Evolutionary conservation across 2,329 filamentous ascomycete species (phyloP).

Genomic region (Chaetomium olivaceum): DNA sequence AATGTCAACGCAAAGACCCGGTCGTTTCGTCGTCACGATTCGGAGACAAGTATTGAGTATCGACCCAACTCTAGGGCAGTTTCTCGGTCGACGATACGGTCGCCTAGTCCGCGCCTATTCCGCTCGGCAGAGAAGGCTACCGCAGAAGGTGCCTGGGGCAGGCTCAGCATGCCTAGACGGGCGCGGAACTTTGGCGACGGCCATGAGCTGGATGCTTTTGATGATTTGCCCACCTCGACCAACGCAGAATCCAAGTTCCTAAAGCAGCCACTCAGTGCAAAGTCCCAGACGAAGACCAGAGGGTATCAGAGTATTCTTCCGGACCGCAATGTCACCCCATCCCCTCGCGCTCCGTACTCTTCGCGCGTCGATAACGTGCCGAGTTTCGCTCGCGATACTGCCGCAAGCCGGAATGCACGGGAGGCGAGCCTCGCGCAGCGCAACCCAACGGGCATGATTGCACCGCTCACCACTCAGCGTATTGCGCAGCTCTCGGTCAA

Average conservation of each 20-base stretch:
- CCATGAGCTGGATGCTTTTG: conserved; percentile 87
- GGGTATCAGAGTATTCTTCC: conserved; percentile 56
- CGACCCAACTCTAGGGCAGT: conserved; percentile 59
- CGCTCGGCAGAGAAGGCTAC: conserved; percentile 44
- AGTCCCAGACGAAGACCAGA: conserved; percentile 59
- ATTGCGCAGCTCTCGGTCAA: conserved; percentile 55
- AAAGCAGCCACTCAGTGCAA: conserved; percentile 73
- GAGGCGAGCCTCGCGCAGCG: conserved; percentile 64
- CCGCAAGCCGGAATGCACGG: conserved; percentile 64
- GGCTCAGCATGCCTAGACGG: conserved; percentile 71
- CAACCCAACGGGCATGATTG: conserved; percentile 55
- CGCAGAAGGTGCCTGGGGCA: conserved; percentile 58
- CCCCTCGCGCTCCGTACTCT: conserved; percentile 56
- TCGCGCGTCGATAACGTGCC: conserved; percentile 59
- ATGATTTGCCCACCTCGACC: conserved; percentile 87
- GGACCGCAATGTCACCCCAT: conserved; percentile 55
- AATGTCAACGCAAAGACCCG: conserved; percentile 74
- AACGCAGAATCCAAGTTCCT: conserved; percentile 79
- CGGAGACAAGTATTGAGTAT: conserved; percentile 65
- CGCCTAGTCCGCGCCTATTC: conserved; percentile 58
- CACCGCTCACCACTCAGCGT: conserved; percentile 57
- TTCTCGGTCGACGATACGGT: conserved; percentile 60
- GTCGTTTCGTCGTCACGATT: conserved; percentile 77
- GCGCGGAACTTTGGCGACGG: conserved; percentile 84
- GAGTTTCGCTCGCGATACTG: conserved; percentile 65